Percentiles rank a stretch among this genome's conserved stretches.
Evolutionary conservation across 1,284 basidiomycete genomes (phyloP).

Genomic region (Fomitopsis betulina): DNA sequence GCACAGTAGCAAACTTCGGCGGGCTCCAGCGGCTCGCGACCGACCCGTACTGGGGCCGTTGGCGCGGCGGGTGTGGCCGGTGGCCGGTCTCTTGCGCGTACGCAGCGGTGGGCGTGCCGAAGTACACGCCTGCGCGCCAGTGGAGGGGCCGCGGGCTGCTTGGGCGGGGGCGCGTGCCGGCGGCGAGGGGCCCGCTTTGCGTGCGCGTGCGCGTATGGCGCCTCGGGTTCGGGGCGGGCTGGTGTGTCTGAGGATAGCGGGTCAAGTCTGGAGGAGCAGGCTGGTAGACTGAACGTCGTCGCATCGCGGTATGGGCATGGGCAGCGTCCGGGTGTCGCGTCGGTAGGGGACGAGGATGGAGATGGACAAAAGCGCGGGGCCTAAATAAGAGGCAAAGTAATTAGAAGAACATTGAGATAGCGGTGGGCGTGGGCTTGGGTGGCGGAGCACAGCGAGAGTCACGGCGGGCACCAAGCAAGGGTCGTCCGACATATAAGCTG

Average conservation of each 20-base stretch:
- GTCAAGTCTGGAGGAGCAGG: background rate
- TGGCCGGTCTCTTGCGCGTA: conserved; percentile 1
- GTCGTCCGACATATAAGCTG: background rate
- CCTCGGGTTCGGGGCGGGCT: background rate
- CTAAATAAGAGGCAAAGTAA: background rate
- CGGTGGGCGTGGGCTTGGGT: background rate
- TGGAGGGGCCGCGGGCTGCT: conserved; percentile 1
- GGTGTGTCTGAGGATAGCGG: background rate
- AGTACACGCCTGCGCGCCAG: background rate
- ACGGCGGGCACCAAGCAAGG: background rate
- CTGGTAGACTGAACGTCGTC: background rate
- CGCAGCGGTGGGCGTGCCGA: background rate
- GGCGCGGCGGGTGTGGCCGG: background rate
- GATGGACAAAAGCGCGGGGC: background rate
- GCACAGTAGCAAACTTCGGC: background rate
- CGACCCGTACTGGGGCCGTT: background rate
- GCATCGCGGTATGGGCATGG: background rate
- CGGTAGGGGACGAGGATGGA: background rate
- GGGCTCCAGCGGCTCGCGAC: background rate
- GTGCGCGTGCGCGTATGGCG: background rate
- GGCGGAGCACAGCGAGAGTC: background rate
- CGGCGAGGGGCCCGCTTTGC: background rate
- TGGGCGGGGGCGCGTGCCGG: background rate
- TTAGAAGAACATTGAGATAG: background rate
- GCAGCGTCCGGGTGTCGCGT: background rate